Conservation (phyloP, 208 protist species). For the Porcisia hertigi region DNA sequence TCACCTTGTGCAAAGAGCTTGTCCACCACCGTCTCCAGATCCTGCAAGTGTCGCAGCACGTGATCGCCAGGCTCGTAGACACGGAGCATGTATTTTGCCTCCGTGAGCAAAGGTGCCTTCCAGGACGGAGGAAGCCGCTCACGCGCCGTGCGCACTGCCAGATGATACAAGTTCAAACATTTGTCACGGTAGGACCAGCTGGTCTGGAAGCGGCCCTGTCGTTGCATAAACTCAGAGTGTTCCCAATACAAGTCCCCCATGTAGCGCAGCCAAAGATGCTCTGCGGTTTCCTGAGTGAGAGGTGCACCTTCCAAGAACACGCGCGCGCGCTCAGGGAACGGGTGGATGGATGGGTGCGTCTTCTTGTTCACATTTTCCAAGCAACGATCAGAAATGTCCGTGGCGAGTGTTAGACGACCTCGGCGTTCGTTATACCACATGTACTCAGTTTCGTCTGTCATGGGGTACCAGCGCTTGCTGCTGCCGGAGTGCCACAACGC, state of each 20-base stretch:
- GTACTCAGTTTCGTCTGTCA: constrained; percentile 89
- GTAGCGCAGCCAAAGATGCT: constrained; percentile 91
- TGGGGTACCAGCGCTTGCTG: constrained; percentile 85
- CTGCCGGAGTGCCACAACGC: constrained; percentile 83
- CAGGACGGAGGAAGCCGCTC: constrained; percentile 85
- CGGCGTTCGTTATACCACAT: constrained; percentile 92
- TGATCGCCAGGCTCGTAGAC: constrained; percentile 69
- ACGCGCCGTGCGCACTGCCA: constrained; percentile 75
- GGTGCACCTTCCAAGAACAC: constrained; percentile 83
- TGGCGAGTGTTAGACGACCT: constrained; percentile 73
- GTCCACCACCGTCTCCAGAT: constrained; percentile 76
- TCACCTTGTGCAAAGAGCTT: constrained; percentile 71
- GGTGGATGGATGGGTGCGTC: constrained; percentile 90
- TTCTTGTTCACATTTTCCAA: constrained; percentile 91
- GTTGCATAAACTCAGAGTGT: constrained; percentile 85
- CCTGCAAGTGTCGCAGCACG: constrained; percentile 56
- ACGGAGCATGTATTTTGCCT: constrained; percentile 82
- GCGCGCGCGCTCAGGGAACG: constrained; percentile 84
- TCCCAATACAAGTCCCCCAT: constrained; percentile 90
- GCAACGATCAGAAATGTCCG: constrained; percentile 86
- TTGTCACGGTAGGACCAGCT: constrained; percentile 70
- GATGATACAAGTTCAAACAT: constrained; percentile 81
- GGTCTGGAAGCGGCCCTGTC: constrained; percentile 78
- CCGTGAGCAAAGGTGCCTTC: constrained; percentile 79
- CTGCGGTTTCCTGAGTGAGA: constrained; percentile 88